Conservation (phyloP, 768 basidiomycete species). For the Hortiboletus campestris region DNA sequence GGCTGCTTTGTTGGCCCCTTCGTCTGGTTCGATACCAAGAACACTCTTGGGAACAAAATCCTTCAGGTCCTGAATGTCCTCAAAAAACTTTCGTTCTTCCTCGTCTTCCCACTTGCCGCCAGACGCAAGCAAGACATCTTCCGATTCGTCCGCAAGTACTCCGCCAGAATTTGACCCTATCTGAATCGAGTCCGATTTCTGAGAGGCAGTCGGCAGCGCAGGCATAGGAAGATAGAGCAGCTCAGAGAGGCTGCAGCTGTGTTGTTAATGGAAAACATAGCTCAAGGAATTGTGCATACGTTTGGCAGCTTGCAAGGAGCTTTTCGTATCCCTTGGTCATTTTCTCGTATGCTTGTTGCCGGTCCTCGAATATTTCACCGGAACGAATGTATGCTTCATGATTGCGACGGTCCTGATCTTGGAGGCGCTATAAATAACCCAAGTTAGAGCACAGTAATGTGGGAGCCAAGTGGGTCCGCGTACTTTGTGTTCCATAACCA, state of each 20-base stretch:
- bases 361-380: conserved; percentile 98
- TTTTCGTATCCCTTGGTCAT: conserved; percentile 98
- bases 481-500: conserved; percentile 89
- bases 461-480: conserved; percentile 15
- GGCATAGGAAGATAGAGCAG: conserved; percentile 84
- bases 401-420: conserved; percentile 95
- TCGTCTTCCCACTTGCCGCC: conserved; percentile 98
- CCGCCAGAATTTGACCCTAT: conserved; percentile 55
- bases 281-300: conserved; percentile 45
- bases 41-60: conserved; percentile 90
- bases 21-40: conserved; percentile 61
- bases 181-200: conserved; percentile 78
- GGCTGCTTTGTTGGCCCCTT: conserved; percentile 38
- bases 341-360: conserved; percentile 98
- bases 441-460: background rate
- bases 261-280: conserved; percentile 8
- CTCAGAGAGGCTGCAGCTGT: conserved; percentile 71
- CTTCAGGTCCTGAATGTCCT: conserved; percentile 86
- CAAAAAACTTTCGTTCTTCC: conserved; percentile 91
- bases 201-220: conserved; percentile 74
- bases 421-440: conserved; percentile 61
- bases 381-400: conserved; percentile 99
- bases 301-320: conserved; percentile 82
- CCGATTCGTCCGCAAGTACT: conserved; percentile 50
- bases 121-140: conserved; percentile 46